phyloP scores from a whole-genome alignment of 129 eudicot genomes.

The Silybum marianum region DNA sequence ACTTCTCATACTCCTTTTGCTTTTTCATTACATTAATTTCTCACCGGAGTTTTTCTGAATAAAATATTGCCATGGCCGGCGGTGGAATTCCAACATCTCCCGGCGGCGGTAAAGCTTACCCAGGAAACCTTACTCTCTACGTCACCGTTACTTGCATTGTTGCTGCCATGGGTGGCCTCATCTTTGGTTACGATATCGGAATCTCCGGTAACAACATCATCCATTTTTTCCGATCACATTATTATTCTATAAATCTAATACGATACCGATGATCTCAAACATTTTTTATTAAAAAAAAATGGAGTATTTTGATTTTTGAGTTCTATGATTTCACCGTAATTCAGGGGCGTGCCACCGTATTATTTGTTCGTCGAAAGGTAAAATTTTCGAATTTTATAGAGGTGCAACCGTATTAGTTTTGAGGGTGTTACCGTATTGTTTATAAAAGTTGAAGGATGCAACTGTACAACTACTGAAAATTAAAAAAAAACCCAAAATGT shows the following conservation, averaged over 20 bases:
- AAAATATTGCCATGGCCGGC: slow-evolving; percentile 55
- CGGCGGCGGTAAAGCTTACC: slow-evolving; percentile 52
- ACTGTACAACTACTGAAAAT: no score
- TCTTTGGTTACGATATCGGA: slow-evolving; percentile 87
- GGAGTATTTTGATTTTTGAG: neutral
- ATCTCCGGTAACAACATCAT: slow-evolving; percentile 57
- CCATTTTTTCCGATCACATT: neutral
- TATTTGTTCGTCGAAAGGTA: no score
- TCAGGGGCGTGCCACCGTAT: no score
- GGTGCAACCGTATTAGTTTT: no score
- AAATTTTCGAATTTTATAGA: no score
- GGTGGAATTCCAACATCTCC: slow-evolving; percentile 43
- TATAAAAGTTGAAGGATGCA: no score
- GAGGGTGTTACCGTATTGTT: no score
- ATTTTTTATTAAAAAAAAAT: neutral
- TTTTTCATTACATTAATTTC: neutral
- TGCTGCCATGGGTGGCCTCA: slow-evolving; percentile 92
- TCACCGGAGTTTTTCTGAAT: neutral
- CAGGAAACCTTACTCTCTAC: slow-evolving; percentile 67
- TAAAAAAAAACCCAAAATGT: no score
- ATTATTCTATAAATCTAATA: neutral
- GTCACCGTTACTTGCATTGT: slow-evolving; percentile 69
- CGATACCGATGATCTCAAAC: no score
- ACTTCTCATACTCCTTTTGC: neutral
- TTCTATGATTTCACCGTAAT: no score